Evolutionary conservation across 2,329 filamentous ascomycete species (phyloP), one percentile per base, ranked within the genome.

Genomic region (Calonectria leucothoes): DNA sequence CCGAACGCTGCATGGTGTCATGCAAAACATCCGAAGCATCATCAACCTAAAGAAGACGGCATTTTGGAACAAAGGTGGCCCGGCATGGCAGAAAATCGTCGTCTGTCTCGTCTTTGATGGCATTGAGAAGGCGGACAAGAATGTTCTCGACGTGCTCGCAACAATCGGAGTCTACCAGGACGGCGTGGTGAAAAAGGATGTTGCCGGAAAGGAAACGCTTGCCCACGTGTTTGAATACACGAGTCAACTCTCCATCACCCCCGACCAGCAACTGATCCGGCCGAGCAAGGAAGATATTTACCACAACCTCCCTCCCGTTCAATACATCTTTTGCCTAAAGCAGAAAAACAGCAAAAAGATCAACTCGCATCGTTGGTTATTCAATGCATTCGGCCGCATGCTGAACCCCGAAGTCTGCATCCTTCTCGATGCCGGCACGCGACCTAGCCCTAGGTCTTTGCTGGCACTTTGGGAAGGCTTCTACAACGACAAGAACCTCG

Each of bases 1-100:
- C 23, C 37, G 55, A 61, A 61, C 55, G 17, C 23, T 61, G 4
- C 55, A 61, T 11, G 55, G 55, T 20, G 55, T 61, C 14, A 61
- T 61, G 55, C 55, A 61, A 61, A 61, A 61, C 6, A 61, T 61
- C 33, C 55, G 55, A 61, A 61, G 23, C 8, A 61, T 61, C 33
- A 61, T 61, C 23, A 61, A 39, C 55, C 55, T 61, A 14, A 61
- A 61, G 23, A 61, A 61, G 33, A 39, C 55, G 27, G 33, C 55
- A 27, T 61, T 61, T 39, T 61, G 55, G 55, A 61, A 61, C 35
- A 61, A 61, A 61, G 55, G 55, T 29, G 55, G 55, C 6, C 55
- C 55, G 12, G 55, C 55, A 29, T 61, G 55, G 55, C 55, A 61
- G 55, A 61, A 61, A 29, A 61, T 61, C 15, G 33, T 61, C 3